phyloP scores from a whole-genome alignment of 805 yeast species.

The Lipomyces starkeyi region DNA sequence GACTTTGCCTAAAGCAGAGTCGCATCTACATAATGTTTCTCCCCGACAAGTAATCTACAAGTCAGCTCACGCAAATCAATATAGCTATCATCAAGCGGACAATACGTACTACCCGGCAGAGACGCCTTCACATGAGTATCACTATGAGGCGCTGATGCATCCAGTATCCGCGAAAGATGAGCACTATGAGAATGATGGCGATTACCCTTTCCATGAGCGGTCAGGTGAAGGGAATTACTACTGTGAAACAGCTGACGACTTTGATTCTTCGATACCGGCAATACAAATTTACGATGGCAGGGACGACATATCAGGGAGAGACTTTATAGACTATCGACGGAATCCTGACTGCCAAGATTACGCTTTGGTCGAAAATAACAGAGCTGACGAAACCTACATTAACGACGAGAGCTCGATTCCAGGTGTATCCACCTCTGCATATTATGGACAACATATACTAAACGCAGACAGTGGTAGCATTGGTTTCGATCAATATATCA shows the following conservation, averaged over 20 bases:
- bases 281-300: neutral
- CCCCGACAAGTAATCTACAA: neutral
- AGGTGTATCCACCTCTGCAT: neutral
- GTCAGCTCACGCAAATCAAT: neutral
- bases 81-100: neutral
- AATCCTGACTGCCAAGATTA: neutral
- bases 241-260: neutral
- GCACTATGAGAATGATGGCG: neutral
- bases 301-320: neutral
- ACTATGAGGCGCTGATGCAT: neutral
- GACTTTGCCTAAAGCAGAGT: neutral
- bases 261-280: neutral
- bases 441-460: neutral
- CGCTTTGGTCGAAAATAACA: neutral
- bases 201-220: neutral
- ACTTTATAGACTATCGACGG: no score
- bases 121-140: neutral
- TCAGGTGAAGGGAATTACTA: neutral
- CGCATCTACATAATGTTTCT: neutral
- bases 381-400: neutral
- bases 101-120: neutral
- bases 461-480: neutral
- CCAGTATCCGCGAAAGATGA: neutral
- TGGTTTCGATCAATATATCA: neutral
- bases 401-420: neutral